Base-by-base conservation (phyloP, 2,329 filamentous ascomycete species). In the Aspergillus ibericus region DNA sequence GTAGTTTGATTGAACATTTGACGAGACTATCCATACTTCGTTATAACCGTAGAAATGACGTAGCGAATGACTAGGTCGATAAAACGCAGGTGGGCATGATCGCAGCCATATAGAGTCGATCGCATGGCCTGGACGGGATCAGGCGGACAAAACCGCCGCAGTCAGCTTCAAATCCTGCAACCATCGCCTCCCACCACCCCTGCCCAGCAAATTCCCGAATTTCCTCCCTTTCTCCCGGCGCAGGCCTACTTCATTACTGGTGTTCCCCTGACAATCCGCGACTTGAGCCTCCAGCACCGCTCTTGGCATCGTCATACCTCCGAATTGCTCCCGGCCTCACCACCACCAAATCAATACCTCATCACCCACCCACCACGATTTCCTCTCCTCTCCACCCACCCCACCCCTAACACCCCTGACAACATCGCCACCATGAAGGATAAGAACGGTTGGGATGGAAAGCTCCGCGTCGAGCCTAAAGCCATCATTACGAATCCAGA, bases 401-500 rank as follows among this genome's bases (percentile, higher is more conserved):
- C 54, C 51, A n/a, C 22, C 12, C 9, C 16, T n/a, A n/a, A n/a
- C n/a, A n/a, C n/a, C n/a, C n/a, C n/a, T n/a, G n/a, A n/a, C n/a
- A n/a, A n/a, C n/a, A n/a, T n/a, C 20, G 54, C 18, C 25, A 69
- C 48, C 34, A 76, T 77, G 75, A 77, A 75, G 60, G 76, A 76
- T 63, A 75, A 72, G 59, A 75, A 75, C 64, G 77, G 77, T 53
- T 80, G 77, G 78, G 78, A 80, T 63, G 78, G 78, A 29, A 80
- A 80, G 63, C 63, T 79, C 59, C 68, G 78, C 42, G 78, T 96
- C 52, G 87, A 90, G 61, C 87, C 87, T 68, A 88, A 85, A 70
- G 82, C 87, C 2, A 80, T 85, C 32, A 79, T 96, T 48, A 81
- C 84, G 22, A 96, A 96, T 69, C 89, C 91, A 2, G 91, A 95